These are phyloP conservation scores for Tolypocladium inflatum DNA, from an alignment of 2,329 filamentous ascomycete genomes.

Conservation along the genomic window DNA sequence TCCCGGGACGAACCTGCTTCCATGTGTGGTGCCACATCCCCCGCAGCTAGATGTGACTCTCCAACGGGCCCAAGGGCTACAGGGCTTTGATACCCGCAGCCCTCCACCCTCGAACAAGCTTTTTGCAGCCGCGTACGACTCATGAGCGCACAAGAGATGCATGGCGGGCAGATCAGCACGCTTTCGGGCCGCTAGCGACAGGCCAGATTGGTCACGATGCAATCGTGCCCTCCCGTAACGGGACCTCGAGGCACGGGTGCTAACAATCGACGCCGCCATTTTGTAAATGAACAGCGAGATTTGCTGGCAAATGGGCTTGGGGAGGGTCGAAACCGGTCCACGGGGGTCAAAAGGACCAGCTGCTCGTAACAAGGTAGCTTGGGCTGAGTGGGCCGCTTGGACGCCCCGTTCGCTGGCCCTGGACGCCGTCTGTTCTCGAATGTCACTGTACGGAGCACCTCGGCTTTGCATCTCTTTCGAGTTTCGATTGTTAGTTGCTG, in stretches of 20 bases:
- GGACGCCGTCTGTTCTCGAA: neutral
- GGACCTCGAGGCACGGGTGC: constrained; percentile 14
- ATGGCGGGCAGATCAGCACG: constrained; percentile 9
- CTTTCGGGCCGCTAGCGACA: neutral
- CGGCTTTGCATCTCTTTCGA: neutral
- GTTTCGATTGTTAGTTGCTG: neutral
- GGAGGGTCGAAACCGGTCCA: neutral
- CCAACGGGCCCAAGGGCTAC: neutral
- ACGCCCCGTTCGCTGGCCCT: neutral
- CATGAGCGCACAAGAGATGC: neutral
- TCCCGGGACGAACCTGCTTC: neutral
- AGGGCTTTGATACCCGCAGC: neutral
- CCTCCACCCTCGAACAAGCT: neutral
- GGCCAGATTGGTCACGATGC: constrained; percentile 7
- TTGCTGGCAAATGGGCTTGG: neutral
- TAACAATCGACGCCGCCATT: neutral
- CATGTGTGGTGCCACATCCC: neutral
- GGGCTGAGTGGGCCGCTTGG: neutral
- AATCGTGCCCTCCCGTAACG: constrained; percentile 20
- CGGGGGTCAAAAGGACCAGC: neutral
- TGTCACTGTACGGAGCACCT: neutral
- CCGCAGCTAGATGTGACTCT: neutral
- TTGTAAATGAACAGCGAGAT: neutral
- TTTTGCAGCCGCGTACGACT: neutral
- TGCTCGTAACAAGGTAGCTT: neutral